Evolutionary conservation across 2,329 filamentous ascomycete species (phyloP).

Genomic region (Ophiostoma himal-ulmi): DNA sequence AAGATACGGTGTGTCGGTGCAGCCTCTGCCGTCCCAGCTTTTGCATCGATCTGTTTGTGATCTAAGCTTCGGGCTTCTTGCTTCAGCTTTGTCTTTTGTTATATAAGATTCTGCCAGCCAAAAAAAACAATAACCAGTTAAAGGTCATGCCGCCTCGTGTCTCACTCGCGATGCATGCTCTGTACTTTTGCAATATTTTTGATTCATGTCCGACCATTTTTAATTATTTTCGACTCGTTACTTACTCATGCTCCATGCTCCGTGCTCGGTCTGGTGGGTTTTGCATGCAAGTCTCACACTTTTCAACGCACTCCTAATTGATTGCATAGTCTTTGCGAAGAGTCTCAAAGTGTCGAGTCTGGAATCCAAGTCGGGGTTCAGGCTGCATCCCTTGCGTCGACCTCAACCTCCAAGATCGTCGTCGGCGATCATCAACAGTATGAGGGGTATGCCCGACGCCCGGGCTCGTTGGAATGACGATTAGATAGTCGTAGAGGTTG

Average conservation of each 20-base stretch:
- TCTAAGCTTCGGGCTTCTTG: neutral
- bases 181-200: neutral
- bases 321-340: neutral
- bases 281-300: neutral
- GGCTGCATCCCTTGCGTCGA: neutral
- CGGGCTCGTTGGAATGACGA: neutral
- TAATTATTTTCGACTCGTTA: neutral
- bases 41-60: neutral
- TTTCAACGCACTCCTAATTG: slow-evolving; percentile 8
- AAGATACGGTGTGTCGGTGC: neutral
- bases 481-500: neutral
- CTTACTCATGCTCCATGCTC: neutral
- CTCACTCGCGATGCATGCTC: neutral
- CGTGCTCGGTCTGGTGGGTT: neutral
- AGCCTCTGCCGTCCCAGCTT: neutral
- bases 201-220: neutral
- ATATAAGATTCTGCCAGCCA: neutral
- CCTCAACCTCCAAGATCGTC: neutral
- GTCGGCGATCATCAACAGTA: neutral
- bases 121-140: neutral
- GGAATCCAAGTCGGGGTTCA: neutral
- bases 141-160: slow-evolving; percentile 1
- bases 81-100: neutral
- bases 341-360: neutral
- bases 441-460: neutral